phyloP scores from a whole-genome alignment of 805 yeast genomes.

The Spathaspora hagerdaliae region DNA sequence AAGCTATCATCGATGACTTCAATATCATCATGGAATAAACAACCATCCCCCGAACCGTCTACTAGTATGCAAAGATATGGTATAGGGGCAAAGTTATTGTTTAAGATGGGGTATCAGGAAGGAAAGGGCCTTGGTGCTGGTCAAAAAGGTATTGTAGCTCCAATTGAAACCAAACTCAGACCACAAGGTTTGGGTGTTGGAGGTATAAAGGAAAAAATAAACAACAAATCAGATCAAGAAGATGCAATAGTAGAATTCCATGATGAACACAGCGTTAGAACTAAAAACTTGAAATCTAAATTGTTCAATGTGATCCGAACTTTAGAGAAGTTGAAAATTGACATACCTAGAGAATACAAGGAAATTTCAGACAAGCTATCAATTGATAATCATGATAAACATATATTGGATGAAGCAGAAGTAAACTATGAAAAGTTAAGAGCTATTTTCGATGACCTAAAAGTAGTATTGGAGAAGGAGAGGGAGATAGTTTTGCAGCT shows the following conservation, averaged over 20 bases:
- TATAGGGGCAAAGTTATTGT: slow-evolving; percentile 74
- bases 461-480: not conserved
- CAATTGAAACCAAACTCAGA: slow-evolving; percentile 66
- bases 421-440: not conserved
- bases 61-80: slow-evolving; percentile 49
- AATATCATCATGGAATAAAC: not conserved
- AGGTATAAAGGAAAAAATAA: slow-evolving; percentile 42
- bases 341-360: not conserved
- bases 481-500: not conserved
- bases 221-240: slow-evolving; percentile 9
- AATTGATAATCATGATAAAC: not conserved
- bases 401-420: not conserved
- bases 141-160: slow-evolving; percentile 73
- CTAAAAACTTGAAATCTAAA: not conserved
- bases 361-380: not conserved
- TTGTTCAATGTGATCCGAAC: not conserved
- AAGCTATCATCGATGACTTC: not conserved
- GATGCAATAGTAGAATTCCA: slow-evolving; percentile 10
- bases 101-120: slow-evolving; percentile 80
- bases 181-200: slow-evolving; percentile 77
- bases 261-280: not conserved
- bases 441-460: not conserved
- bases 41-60: not conserved
- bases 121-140: slow-evolving; percentile 83
- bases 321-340: slow-evolving; percentile 1